Evolutionary conservation across 78 protist species (phyloP), one percentile per base, ranked within the genome.

Genomic region (Dictyostelium intermedium): DNA sequence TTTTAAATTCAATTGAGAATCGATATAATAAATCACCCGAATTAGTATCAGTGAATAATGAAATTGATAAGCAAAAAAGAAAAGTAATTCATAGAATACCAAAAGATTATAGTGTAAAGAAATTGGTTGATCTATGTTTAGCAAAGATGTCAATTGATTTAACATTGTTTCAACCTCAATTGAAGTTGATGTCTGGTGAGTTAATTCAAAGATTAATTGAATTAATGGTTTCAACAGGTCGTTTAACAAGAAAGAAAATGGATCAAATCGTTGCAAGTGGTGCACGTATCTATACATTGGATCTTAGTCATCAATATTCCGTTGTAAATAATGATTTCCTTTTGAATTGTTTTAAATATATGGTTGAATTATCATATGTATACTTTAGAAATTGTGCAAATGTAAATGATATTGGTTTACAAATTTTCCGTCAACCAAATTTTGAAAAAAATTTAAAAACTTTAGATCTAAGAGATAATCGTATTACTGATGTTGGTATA

Each of bases 311-410:
- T 35, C 94, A 89, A 69, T 41, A 11, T 35, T 4, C 39, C 0
- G 34, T 89, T 10, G 87, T 89, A 25, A 89, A 63, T 16, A 89
- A 89, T 70, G 82, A 89, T 27, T 89, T 89, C 39, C 34, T 89
- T 1, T 41, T 41, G 30, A 80, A 80, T 14, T 80, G 82, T 30
- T 60, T 86, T 13, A 25, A 47, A 32, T 35, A 27, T 30, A 56
- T 86, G 74, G 34, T 20, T 14, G 53, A 86, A 37, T 23, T 86
- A 32, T 9, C n/a, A 3, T 39, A n/a, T 16, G 78, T 86, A 2
- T 25, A 82, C 35, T 82, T 82, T 82, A 20, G 76, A 23, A 82
- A 82, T 56, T 82, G 86, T 82, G 74, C 23, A 30, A 50, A 60
- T 9, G 9, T 82, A 3, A 82, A 70, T 18, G 82, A 34, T 41